Evolutionary conservation across 2,329 filamentous ascomycete species (phyloP).

Genomic region (Malbranchea cinnamomea): DNA sequence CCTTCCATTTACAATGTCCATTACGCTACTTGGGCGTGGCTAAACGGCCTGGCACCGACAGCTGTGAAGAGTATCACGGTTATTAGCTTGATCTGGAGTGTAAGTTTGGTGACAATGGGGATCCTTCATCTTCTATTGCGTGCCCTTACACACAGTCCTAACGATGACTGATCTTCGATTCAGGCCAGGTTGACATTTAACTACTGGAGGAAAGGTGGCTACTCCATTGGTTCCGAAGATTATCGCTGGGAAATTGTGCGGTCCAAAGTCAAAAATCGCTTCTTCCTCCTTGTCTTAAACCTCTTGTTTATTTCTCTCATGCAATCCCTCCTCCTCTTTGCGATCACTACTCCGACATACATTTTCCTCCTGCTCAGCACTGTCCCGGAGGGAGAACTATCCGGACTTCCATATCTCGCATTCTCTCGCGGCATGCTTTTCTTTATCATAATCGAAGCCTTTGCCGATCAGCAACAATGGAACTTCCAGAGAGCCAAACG

Average conservation of each 20-base stretch:
- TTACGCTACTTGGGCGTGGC: slow-evolving; percentile 66
- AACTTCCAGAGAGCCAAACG: slow-evolving; percentile 70
- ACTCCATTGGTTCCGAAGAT: slow-evolving; percentile 77
- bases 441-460: slow-evolving; percentile 52
- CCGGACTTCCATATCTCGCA: slow-evolving; percentile 45
- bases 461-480: slow-evolving; percentile 92
- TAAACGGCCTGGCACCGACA: slow-evolving; percentile 54
- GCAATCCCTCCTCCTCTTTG: slow-evolving; percentile 69
- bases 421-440: slow-evolving; percentile 42
- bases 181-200: slow-evolving; percentile 79
- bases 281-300: slow-evolving; percentile 75
- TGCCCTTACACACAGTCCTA: neutral
- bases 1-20: slow-evolving; percentile 78
- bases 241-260: slow-evolving; percentile 81
- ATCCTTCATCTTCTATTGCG: neutral
- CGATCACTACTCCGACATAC: slow-evolving; percentile 71
- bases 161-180: slow-evolving; percentile 1
- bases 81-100: slow-evolving; percentile 65
- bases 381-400: slow-evolving; percentile 38
- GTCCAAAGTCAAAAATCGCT: slow-evolving; percentile 50
- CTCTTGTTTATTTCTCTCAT: slow-evolving; percentile 72
- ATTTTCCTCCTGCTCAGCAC: slow-evolving; percentile 54
- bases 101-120: slow-evolving; percentile 28
- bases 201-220: slow-evolving; percentile 92
- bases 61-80: slow-evolving; percentile 58